Evolutionary conservation across 2,329 filamentous ascomycete species (phyloP).

Genomic region (Penicillium sumatraense): DNA sequence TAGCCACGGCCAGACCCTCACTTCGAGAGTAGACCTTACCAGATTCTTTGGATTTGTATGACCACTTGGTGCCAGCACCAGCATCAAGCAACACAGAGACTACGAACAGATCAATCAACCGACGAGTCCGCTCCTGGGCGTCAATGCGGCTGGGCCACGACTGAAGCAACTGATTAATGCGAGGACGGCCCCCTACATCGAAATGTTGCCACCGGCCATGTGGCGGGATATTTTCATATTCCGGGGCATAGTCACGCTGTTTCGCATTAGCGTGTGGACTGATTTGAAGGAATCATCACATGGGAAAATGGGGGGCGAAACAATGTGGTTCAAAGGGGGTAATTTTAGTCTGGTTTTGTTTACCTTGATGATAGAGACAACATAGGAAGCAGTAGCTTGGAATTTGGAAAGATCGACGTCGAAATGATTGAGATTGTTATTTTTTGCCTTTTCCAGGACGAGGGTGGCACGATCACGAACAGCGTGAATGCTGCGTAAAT

Average conservation of each 20-base stretch:
- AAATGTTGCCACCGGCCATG: conserved; percentile 74
- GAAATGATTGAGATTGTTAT: conserved; percentile 81
- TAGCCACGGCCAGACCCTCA: conserved; percentile 81
- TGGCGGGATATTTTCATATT: conserved; percentile 76
- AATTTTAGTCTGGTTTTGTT: not conserved
- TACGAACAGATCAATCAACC: conserved; percentile 66
- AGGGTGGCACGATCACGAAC: conserved; percentile 79
- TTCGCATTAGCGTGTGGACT: conserved; percentile 4
- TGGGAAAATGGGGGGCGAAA: not conserved
- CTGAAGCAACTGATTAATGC: conserved; percentile 55
- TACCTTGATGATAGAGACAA: conserved; percentile 95
- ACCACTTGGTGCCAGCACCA: conserved; percentile 88
- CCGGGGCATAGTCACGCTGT: conserved; percentile 71
- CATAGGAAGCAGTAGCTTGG: conserved; percentile 79
- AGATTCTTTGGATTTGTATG: conserved; percentile 89
- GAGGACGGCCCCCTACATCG: conserved; percentile 60
- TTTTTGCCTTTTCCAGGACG: conserved; percentile 75
- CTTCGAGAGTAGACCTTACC: conserved; percentile 81
- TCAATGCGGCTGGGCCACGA: conserved; percentile 57
- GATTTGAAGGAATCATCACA: not conserved
- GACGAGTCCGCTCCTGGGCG: conserved; percentile 56
- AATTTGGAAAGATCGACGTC: conserved; percentile 87
- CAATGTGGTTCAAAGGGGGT: not conserved
- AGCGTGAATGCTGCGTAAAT: conserved; percentile 85
- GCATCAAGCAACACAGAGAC: conserved; percentile 67